Base-by-base conservation (phyloP, 2,329 filamentous ascomycete genomes). In the Orbilia javanica region DNA sequence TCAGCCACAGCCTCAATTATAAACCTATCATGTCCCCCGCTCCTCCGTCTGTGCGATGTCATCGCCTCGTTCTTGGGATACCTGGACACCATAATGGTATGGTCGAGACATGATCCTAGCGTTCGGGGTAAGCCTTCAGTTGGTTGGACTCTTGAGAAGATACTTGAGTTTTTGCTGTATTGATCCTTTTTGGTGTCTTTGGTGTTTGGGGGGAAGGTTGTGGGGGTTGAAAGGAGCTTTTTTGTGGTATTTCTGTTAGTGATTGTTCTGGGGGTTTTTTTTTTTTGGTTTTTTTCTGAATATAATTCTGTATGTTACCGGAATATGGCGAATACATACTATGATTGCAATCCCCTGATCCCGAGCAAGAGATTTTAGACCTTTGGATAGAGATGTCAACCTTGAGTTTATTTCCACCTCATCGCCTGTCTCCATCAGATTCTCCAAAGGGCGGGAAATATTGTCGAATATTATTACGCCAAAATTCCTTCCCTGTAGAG, bases 191-290 rank as follows among this genome's bases (percentile, higher is more conserved):
- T 64, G 11, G 64, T 67, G 0, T 72, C 67, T 46, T 53, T 78
- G 7, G n/a, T 0, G 29, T 48, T 71, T 7, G 42, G 31, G 1
- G 39, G 39, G 1, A 62, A 39, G 29, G n/a, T n/a, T 3, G 50
- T 25, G 0, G 74, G 74, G 42, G 52, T 65, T 8, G 74, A 78
- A 1, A 78, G 53, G 4, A 78, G 67, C 74, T 78, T n/a, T n/a
- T n/a, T n/a, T 6, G 11, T 44, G 5, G 15, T 18, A 18, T 2
- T 44, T 7, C 11, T 44, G 42, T 18, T 44, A 8, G n/a, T 44
- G 2, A 44, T n/a, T n/a, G n/a, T n/a, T n/a, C n/a, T n/a, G n/a
- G n/a, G n/a, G n/a, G n/a, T n/a, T n/a, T 36, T 11, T 11, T 36
- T 36, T 11, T 10, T 10, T 10, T 13, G 36, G 36, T 39, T 11